Evolutionary conservation across 2,329 filamentous ascomycete species (phyloP), one percentile per base, ranked within the genome.

Genomic region (Diaporthe velutina): DNA sequence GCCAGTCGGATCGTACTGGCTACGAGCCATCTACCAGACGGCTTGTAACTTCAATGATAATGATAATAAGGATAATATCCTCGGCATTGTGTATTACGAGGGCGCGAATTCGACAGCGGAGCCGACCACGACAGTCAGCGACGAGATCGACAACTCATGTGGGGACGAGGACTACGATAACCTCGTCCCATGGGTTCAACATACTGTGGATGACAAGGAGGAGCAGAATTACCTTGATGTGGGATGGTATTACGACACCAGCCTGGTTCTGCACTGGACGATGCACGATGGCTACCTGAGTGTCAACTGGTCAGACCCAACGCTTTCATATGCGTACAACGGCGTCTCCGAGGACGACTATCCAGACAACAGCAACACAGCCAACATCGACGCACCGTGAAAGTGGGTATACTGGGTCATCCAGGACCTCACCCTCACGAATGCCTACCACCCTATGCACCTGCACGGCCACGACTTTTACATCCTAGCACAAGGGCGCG

Each of bases 401-500:
- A 66, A 66, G 19, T 75, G 73, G 73, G 58, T 50, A 1, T 73
- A 75, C 60, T 52, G 61, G 33, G 50, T 73, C 19, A 70, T 75
- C n/a, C 48, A 73, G 13, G 67, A 60, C 58, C 17, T 9, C 7
- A 67, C 50, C 38, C 22, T 74, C 6, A 77, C 75, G 22, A 70
- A 73, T 13, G 60, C 50, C 57, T 75, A 84, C 25, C 86, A 88
- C 77, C 86, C 86, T 0, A 85, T 87, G 79, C 87, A 89, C 80
- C 80, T 89, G 22, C 87, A 89, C 80, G 87, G 87, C 12, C 87
- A 89, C 77, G 84, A 88, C 72, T 88, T 88, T 79, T 85, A 83
- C 76, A 79, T 88, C 19, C 78, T 89, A 10, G 80, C 81, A 33
- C 72, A 83, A 79, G 79, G 79, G 38, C 61, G 74, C 52, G 75